A percentile compares a stretch with the other conserved stretches of the same genome.
phyloP scores from a whole-genome alignment of 192 early-diverging fungal genomes.

The Mortierella claussenii region DNA sequence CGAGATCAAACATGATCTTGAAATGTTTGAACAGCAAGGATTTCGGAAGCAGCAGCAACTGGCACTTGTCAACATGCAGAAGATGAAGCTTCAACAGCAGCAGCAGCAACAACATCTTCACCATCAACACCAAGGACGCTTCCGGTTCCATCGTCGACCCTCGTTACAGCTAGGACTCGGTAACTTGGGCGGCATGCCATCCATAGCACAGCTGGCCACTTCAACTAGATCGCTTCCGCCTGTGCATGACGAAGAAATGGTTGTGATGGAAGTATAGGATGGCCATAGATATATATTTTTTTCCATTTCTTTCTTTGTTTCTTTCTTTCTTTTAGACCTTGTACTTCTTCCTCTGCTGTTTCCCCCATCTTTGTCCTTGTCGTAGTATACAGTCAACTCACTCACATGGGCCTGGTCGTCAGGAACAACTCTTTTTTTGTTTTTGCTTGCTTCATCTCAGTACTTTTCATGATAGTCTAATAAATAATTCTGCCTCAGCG shows the following conservation, averaged over 20 bases:
- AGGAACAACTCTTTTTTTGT: too few relatives aligned
- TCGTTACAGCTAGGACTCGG: slow-evolving; percentile 11
- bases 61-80: slow-evolving; percentile 12
- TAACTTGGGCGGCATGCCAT: not conserved
- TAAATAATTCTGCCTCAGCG: too few relatives aligned
- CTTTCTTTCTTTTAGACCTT: not conserved
- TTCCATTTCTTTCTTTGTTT: not conserved
- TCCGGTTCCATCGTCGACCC: slow-evolving; percentile 6
- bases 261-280: not conserved
- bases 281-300: slow-evolving; percentile 7
- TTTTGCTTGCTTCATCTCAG: not conserved
- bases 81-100: slow-evolving; percentile 18
- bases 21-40: slow-evolving; percentile 15
- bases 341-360: not conserved
- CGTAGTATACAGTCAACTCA: too few relatives aligned
- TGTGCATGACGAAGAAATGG: slow-evolving; percentile 18
- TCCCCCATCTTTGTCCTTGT: not conserved
- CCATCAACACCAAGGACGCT: slow-evolving; percentile 7
- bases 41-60: slow-evolving; percentile 20
- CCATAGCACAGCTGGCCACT: not conserved
- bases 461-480: too few relatives aligned
- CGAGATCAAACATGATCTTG: slow-evolving; percentile 9
- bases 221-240: not conserved
- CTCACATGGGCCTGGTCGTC: too few relatives aligned
- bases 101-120: slow-evolving; percentile 3